Base-by-base conservation (phyloP, 2,329 filamentous ascomycete genomes). In the Aureobasidium sp. region DNA sequence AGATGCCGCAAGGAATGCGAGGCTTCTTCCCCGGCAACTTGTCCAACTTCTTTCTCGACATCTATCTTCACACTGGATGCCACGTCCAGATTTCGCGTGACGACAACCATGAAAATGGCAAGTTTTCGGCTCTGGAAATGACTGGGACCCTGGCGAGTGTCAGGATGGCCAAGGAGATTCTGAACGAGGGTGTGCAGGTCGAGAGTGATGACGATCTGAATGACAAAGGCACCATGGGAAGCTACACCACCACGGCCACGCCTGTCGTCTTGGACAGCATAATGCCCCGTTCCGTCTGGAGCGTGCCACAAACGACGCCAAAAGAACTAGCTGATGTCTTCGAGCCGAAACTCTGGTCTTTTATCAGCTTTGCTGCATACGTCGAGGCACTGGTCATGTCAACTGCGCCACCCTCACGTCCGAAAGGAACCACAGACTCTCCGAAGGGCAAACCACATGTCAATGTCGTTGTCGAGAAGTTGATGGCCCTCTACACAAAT, bases 401-500 rank as follows among this genome's bases (percentile, higher is more conserved):
- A 0, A 27, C 13, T 11, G 23, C 54, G 1, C 23, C 42, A 3
- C 45, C 47, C 7, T 33, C 57, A n/a, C 29, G 19, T 7, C 42
- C 23, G n/a, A 6, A 5, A 13, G 3, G 29, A 49, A 2, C 7
- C 7, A 8, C 21, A 38, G 11, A 40, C 1, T 13, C 25, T 8
- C 15, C 15, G 3, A 15, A 7, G 4, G 21, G 21, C 23, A 25
- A 29, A 19, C 25, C 58, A 33, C 65, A 69, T 42, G 43, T 65
- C 33, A n/a, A 60, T 6, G 23, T 60, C 11, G 57, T 68, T 1
- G 62, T 61, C 4, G 23, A 62, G 5, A 60, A 61, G 15, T 54
- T 69, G 11, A 37, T 65, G 8, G 42, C 57, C 6, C 49, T 68
- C 1, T 66, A 67, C 33, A 59, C 42, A 5, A 57, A 63, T 13